Conservation (phyloP, 768 basidiomycete species). For the Candolleomyces efflorescens region DNA sequence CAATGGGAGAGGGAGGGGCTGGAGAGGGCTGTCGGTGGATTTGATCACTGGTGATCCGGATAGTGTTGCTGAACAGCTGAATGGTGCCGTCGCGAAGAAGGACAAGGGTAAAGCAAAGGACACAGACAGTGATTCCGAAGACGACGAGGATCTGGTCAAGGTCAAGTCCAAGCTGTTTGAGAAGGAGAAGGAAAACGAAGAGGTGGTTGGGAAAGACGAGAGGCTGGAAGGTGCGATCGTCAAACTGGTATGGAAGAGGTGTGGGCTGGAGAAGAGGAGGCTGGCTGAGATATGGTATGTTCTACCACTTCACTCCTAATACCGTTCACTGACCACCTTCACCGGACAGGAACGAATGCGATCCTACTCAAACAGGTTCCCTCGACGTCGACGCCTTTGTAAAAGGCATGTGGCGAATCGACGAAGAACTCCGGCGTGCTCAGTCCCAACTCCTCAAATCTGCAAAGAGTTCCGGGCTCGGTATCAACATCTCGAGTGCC, state of each 20-base stretch:
- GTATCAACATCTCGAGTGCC: slow-evolving; percentile 4
- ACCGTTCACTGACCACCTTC: not conserved
- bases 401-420: slow-evolving; percentile 83
- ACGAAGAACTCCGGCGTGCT: slow-evolving; percentile 71
- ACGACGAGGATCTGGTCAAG: slow-evolving; percentile 6
- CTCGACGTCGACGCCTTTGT: slow-evolving; percentile 65
- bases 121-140: not conserved
- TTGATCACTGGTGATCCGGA: slow-evolving; percentile 38
- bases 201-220: slow-evolving; percentile 36
- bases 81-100: slow-evolving; percentile 1
- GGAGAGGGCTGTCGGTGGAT: slow-evolving; percentile 42
- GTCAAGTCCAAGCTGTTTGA: slow-evolving; percentile 1
- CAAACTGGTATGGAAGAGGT: slow-evolving; percentile 58
- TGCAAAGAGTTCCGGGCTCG: slow-evolving; percentile 7
- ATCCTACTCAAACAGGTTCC: slow-evolving; percentile 48
- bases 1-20: slow-evolving; percentile 62
- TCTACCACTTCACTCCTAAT: not conserved
- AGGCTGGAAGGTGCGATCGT: slow-evolving; percentile 54
- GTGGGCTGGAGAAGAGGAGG: slow-evolving; percentile 47
- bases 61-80: slow-evolving; percentile 7
- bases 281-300: slow-evolving; percentile 67
- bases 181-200: slow-evolving; percentile 22
- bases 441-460: slow-evolving; percentile 37
- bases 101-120: slow-evolving; percentile 1
- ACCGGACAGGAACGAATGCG: slow-evolving; percentile 64